Evolutionary conservation across 345 rosid genomes (phyloP).

Genomic region (Brassica incana): DNA sequence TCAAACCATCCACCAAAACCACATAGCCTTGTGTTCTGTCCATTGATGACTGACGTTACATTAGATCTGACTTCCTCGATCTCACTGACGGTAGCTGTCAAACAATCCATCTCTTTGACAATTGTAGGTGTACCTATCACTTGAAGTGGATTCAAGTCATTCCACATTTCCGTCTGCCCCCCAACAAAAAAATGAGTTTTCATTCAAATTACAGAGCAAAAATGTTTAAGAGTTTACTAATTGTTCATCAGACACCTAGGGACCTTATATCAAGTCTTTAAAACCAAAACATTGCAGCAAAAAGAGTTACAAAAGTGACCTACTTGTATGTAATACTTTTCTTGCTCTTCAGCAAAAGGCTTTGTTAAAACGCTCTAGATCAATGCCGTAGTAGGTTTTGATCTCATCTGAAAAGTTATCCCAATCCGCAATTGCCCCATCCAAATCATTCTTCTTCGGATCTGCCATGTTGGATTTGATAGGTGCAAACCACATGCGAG

Average conservation of each 20-base stretch:
- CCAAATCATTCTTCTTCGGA: conserved; percentile 61
- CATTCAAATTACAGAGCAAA: conserved; percentile 9
- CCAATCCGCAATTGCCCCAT: conserved; percentile 92
- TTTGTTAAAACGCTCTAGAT: conserved; percentile 66
- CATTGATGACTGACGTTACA: conserved; percentile 51
- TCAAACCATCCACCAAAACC: conserved; percentile 63
- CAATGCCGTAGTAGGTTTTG: conserved; percentile 69
- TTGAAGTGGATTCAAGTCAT: conserved; percentile 86
- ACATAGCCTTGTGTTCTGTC: conserved; percentile 54
- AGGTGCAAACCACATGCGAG: conserved; percentile 98
- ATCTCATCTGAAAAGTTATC: conserved; percentile 63
- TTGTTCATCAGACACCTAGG: background rate
- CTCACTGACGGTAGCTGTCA: conserved; percentile 71
- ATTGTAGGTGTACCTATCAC: conserved; percentile 70
- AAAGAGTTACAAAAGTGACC: conserved; percentile 44
- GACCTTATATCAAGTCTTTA: background rate
- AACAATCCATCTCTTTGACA: conserved; percentile 83
- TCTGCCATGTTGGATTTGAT: conserved; percentile 70
- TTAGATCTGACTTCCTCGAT: conserved; percentile 62
- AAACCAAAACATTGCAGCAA: background rate
- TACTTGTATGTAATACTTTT: conserved; percentile 86
- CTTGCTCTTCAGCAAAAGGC: conserved; percentile 81
- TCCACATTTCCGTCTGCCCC: conserved; percentile 83
- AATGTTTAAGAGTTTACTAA: background rate
- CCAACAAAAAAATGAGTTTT: background rate